Evolutionary conservation across 106 monocot genomes (phyloP).

Genomic region (Chionographis japonica): DNA sequence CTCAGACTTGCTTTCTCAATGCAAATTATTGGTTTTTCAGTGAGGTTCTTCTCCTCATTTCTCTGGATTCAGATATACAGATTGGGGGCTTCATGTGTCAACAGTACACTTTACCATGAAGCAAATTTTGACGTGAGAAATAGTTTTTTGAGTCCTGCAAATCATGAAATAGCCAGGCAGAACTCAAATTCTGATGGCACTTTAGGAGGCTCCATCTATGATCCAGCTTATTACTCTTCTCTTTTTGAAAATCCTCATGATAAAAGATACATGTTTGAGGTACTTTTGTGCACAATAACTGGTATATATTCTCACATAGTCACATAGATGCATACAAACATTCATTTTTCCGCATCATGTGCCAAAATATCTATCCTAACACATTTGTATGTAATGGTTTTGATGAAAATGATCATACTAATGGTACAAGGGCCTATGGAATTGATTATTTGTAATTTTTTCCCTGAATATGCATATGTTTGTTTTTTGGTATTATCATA

Average conservation of each 20-base stretch:
- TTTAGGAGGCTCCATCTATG: slow-evolving; percentile 41
- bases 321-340: no score
- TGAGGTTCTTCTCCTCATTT: slow-evolving; percentile 48
- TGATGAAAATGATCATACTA: no score
- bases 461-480: no score
- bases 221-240: slow-evolving; percentile 41
- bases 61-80: slow-evolving; percentile 60
- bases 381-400: no score
- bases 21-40: slow-evolving; percentile 58
- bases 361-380: no score
- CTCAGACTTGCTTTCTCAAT: slow-evolving; percentile 35
- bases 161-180: slow-evolving; percentile 24
- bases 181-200: slow-evolving; percentile 34
- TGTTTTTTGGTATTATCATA: no score
- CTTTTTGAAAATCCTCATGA: slow-evolving; percentile 45
- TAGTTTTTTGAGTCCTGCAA: slow-evolving; percentile 33
- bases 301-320: no score
- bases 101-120: slow-evolving; percentile 15
- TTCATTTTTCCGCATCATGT: no score
- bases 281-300: neutral
- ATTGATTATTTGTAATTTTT: no score
- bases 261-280: slow-evolving; percentile 29
- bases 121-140: slow-evolving; percentile 31
- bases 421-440: no score
- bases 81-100: slow-evolving; percentile 27